Evolutionary conservation across 2,329 filamentous ascomycete species (phyloP).

Genomic region (Fusarium sp.): DNA sequence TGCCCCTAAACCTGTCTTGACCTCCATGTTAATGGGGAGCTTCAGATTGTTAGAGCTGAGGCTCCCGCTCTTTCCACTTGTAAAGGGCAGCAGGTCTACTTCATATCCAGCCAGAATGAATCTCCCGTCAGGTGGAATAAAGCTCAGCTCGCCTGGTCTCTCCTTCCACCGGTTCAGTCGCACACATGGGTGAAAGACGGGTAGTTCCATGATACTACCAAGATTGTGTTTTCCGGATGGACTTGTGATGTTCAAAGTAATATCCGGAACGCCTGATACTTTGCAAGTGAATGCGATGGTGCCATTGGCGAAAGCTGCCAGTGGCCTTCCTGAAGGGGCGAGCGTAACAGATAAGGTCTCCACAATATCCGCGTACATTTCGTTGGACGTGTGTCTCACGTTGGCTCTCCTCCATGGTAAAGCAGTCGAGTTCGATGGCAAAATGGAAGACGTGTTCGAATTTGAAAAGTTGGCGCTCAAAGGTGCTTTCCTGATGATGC

Average conservation of each 20-base stretch:
- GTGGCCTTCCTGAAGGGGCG: slow-evolving; percentile 87
- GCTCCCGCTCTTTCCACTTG: slow-evolving; percentile 66
- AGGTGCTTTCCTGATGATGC: slow-evolving; percentile 54
- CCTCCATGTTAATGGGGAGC: slow-evolving; percentile 83
- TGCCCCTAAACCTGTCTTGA: slow-evolving; percentile 82
- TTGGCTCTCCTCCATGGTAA: slow-evolving; percentile 92
- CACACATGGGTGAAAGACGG: slow-evolving; percentile 97
- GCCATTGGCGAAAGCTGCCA: slow-evolving; percentile 89
- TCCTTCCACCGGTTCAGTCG: slow-evolving; percentile 91
- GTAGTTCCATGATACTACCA: slow-evolving; percentile 80
- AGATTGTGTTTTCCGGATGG: slow-evolving; percentile 85
- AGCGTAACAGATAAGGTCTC: slow-evolving; percentile 90
- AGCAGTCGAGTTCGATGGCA: slow-evolving; percentile 62
- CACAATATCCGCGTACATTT: slow-evolving; percentile 95
- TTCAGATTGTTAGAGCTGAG: slow-evolving; percentile 74
- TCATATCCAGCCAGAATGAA: slow-evolving; percentile 96
- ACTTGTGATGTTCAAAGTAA: slow-evolving; percentile 82
- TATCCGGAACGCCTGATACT: slow-evolving; percentile 92
- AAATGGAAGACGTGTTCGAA: slow-evolving; percentile 55
- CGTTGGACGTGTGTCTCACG: slow-evolving; percentile 95
- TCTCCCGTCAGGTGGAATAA: slow-evolving; percentile 92
- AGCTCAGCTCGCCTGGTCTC: slow-evolving; percentile 90
- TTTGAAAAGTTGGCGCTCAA: slow-evolving; percentile 55
- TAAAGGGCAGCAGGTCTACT: slow-evolving; percentile 85
- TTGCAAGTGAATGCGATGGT: slow-evolving; percentile 96